Base-by-base conservation (phyloP, 2,329 filamentous ascomycete genomes). In the Teratosphaeriaceae sp. region DNA sequence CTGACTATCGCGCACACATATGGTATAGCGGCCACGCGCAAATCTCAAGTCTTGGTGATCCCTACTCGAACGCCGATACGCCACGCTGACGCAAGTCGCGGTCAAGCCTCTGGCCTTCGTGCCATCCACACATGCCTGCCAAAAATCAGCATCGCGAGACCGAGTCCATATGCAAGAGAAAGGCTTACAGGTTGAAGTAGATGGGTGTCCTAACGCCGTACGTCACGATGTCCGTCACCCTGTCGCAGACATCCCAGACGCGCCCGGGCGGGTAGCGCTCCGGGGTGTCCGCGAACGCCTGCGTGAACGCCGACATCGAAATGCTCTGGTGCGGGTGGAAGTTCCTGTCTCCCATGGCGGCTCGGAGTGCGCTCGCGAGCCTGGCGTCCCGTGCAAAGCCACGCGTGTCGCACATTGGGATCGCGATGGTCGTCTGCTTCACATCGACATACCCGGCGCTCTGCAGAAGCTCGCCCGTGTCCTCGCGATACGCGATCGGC, bases 361-460 rank as follows among this genome's bases (percentile, higher is more conserved):
- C 15, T 18, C 34, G 34, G 16, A 36, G 15, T 6, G 7, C 5
- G 8, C 5, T 36, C 16, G 34, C 34, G 34, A 36, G n/a, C n/a
- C 11, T 20, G 11, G 11, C 20, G 11, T 11, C 34, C 21, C 34
- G 34, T 36, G 15, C 6, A 18, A 15, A 9, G 6, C 18, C 5
- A 15, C 5, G 5, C 19, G 20, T 6, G 9, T 38, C 21, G 20
- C 20, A 38, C 15, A 38, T 6, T 5, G 36, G 36, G 5, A 38
- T 38, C 16, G 12, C 5, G 13, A 38, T 12, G 20, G 12, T 33
- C 11, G 9, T 18, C 12, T 75, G 53, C 19, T 45, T 46, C 26
- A 96, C 80, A 47, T 96, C 83, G 27, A 81, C 80, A 60, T 94
- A 95, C 12, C 90, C 90, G 38, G 81, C 77, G 4, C 74, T 68